A percentile compares a stretch with the other conserved stretches of the same genome.
Conservation (phyloP, 202 grass and related monocot species). For the Digitaria exilis region DNA sequence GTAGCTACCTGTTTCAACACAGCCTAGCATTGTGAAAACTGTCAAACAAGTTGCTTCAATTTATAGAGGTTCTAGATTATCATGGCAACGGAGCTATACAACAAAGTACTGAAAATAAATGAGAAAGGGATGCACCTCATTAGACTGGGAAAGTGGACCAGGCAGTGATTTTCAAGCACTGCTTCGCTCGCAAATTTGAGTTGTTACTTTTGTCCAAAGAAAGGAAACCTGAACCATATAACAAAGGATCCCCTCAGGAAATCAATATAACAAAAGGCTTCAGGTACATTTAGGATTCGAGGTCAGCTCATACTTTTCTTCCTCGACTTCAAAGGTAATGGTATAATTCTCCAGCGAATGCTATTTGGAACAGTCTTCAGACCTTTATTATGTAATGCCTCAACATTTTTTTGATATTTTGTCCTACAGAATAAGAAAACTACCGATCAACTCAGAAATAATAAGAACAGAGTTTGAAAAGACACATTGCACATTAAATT, state of each 20-base stretch:
- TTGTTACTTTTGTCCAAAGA: conserved; percentile 89
- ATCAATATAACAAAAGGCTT: conserved; percentile 28
- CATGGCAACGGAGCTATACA: not conserved
- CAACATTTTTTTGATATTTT: conserved; percentile 98
- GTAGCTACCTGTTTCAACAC: conserved; percentile 61
- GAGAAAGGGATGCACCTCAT: conserved; percentile 68
- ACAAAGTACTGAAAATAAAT: conserved; percentile 30
- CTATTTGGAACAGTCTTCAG: no score
- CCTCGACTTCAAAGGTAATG: conserved; percentile 93
- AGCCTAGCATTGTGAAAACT: conserved; percentile 39
- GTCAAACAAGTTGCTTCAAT: conserved; percentile 6
- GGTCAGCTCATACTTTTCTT: conserved; percentile 79
- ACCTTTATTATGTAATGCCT: conserved; percentile 90
- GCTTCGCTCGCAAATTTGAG: conserved; percentile 83
- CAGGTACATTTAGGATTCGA: not conserved
- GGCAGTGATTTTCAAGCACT: conserved; percentile 71
- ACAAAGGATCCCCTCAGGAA: conserved; percentile 16
- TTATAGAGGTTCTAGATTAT: no score
- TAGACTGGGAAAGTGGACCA: conserved; percentile 89
- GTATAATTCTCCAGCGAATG: conserved; percentile 95
- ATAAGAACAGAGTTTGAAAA: conserved; percentile 2
- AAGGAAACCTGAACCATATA: conserved; percentile 72
- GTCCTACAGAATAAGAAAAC: conserved; percentile 60
- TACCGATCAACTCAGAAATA: not conserved
- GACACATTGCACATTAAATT: not conserved